Base-by-base conservation (phyloP, 164 flowering plant genomes). In the Dillenia suffruticosa region DNA sequence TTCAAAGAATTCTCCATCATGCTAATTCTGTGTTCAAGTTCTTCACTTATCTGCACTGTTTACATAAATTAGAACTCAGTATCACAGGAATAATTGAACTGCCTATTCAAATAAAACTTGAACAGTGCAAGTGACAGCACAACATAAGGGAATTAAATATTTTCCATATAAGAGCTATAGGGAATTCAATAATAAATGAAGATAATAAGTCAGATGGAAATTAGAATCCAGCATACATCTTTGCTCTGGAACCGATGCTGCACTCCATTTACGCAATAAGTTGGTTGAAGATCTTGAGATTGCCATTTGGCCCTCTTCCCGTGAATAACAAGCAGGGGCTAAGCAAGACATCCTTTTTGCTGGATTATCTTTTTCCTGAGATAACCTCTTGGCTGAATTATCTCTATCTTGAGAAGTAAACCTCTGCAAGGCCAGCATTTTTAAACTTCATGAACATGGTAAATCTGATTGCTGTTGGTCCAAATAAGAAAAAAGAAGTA, bases 391-490 rank as follows among this genome's bases (percentile, higher is more conserved):
- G 40, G 62, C 54, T 19, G 90, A 74, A 62, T 63, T 81, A 51
- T 91, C 96, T 76, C 87, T 83, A 66, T 90, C 99, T 75, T 91
- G 96, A 66, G 96, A 89, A 72, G 78, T 73, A 70, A 80, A 72
- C 71, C 88, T 86, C 97, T 94, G 74, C 61, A 70, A 58, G 61
- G n/a, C 63, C 45, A 57, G 63, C 63, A 46, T 16, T 8, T 62
- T 24, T 44, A 16, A 54, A 48, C 47, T 63, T 51, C 44, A 59
- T 46, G 9, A 43, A 51, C 40, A 32, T 32, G 5, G 40, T 32
- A 32, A 32, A 32, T 32, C 40, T 5, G 40, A 32, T 6, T 32
- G 40, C 40, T 4, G 40, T 32, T 32, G 40, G 40, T 32, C 40
- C 40, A 32, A 32, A 32, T 32, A 32, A 32, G 40, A 32, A 32